Conservation (phyloP, 345 rosid genomes). For the Lagerstroemia speciosa region DNA sequence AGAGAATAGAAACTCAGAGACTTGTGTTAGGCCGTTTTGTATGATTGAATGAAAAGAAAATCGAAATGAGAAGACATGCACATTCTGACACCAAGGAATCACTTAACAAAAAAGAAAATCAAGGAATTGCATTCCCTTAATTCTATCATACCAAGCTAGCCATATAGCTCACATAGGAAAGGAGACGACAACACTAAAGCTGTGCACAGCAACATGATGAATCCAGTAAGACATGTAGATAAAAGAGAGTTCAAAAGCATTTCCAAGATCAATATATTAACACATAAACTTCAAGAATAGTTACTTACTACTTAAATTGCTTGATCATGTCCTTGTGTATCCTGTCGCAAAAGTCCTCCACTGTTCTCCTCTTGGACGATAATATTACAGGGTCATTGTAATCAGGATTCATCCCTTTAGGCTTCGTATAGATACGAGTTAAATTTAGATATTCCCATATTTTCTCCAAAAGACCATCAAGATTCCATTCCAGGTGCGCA, state of each 20-base stretch:
- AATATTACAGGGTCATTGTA: slow-evolving; percentile 92
- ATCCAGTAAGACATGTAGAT: no score
- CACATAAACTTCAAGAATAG: neutral
- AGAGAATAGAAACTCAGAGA: neutral
- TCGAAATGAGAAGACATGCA: neutral
- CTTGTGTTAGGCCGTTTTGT: neutral
- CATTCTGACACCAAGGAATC: neutral
- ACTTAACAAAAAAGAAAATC: neutral
- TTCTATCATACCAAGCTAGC: neutral
- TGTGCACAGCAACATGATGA: neutral
- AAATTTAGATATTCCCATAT: slow-evolving; percentile 89
- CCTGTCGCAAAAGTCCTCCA: slow-evolving; percentile 79
- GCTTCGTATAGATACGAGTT: slow-evolving; percentile 91
- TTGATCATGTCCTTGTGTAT: slow-evolving; percentile 93
- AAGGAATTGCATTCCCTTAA: no score
- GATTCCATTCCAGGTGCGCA: slow-evolving; percentile 97
- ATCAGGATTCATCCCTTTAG: slow-evolving; percentile 96
- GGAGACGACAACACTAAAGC: neutral
- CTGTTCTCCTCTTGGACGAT: slow-evolving; percentile 77
- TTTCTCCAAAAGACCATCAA: slow-evolving; percentile 83
- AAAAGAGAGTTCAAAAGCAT: no score
- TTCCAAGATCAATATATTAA: neutral
- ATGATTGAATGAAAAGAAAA: neutral
- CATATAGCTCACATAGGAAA: neutral
- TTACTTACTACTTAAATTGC: slow-evolving; percentile 89